phyloP scores from a whole-genome alignment of 305 asterid species.

The Solanum aculeatissimum region DNA sequence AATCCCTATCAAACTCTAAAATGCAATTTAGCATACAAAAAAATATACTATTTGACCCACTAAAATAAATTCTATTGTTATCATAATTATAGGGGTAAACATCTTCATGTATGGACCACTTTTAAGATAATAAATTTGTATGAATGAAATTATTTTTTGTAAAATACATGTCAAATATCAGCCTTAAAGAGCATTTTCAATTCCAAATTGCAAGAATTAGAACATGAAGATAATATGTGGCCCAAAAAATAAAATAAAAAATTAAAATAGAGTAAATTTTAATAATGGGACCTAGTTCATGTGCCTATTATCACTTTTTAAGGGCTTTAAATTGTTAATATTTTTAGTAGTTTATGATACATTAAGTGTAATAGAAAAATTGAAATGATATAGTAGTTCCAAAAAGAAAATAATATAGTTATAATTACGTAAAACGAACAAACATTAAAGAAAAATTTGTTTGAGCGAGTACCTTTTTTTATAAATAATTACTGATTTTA shows the following conservation, averaged over 20 bases:
- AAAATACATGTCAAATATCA: neutral
- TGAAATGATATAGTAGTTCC: neutral
- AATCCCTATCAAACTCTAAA: too few species aligned
- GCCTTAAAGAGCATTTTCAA: neutral
- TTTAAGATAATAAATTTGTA: neutral
- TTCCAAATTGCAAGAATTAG: neutral
- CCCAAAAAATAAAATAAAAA: neutral
- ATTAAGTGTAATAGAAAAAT: neutral
- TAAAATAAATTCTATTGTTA: neutral
- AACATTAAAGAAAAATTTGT: too few species aligned
- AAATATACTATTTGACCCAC: too few species aligned
- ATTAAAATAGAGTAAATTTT: neutral
- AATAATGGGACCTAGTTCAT: neutral
- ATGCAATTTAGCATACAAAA: too few species aligned
- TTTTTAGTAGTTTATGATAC: too few species aligned
- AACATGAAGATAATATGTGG: neutral
- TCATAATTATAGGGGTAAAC: neutral
- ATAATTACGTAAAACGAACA: too few species aligned
- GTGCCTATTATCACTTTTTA: neutral
- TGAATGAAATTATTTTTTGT: neutral
- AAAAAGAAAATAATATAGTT: too few species aligned
- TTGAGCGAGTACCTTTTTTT: too few species aligned
- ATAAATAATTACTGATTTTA: too few species aligned
- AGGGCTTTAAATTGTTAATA: neutral
- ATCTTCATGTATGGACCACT: neutral